Percentiles rank a stretch among this genome's conserved stretches.
phyloP scores from a whole-genome alignment of 2,329 filamentous ascomycete genomes.

The Samsoniella hepiali region DNA sequence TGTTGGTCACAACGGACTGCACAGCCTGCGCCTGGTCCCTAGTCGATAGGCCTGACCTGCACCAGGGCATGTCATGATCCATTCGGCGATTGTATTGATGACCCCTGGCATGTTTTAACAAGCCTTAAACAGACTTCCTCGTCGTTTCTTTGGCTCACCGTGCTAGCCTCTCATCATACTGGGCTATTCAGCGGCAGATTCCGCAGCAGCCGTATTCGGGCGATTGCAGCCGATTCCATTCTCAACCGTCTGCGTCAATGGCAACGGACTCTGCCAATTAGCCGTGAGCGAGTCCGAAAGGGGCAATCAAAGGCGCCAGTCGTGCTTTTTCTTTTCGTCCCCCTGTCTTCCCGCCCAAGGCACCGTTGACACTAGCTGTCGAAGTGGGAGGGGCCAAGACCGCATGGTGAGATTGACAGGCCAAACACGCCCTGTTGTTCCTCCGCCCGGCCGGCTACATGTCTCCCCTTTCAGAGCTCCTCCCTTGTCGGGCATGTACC shows the following conservation, averaged over 20 bases:
- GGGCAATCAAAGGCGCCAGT: not conserved
- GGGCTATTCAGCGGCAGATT: not conserved
- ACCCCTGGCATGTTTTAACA: not conserved
- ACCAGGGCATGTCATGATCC: not conserved
- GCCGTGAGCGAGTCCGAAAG: not conserved
- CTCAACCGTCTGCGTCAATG: not conserved
- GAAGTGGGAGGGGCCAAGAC: not conserved
- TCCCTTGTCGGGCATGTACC: no score
- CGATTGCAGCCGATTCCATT: not conserved
- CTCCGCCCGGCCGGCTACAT: not conserved
- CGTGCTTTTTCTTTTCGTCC: not conserved
- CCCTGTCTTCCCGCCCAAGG: not conserved
- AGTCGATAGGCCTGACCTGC: not conserved
- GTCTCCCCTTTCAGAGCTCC: no score
- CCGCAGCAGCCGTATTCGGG: not conserved
- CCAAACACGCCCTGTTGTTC: not conserved
- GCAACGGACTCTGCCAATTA: not conserved
- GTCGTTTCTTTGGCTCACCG: not conserved
- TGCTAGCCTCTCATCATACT: not conserved
- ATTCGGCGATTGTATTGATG: not conserved
- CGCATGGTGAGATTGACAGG: not conserved
- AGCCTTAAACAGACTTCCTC: not conserved
- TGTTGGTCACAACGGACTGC: not conserved
- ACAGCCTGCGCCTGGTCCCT: not conserved
- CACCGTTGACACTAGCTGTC: slow-evolving; percentile 1